phyloP scores from a whole-genome alignment of 139 green algal species.

The Chlamydomonas schloesseri region DNA sequence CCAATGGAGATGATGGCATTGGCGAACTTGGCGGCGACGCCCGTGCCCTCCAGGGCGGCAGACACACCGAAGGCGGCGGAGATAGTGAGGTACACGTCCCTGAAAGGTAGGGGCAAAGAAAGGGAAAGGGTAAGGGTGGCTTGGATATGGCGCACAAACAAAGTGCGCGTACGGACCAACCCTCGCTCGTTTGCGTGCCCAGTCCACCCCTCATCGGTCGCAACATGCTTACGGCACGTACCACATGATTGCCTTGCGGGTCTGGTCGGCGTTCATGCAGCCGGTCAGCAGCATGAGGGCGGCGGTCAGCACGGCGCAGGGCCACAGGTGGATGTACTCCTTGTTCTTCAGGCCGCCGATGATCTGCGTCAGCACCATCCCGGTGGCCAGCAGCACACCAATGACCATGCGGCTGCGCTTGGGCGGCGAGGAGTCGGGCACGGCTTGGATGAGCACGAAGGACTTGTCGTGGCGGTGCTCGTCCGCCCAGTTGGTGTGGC shows the following conservation, averaged over 20 bases:
- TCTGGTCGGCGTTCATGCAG: slow-evolving; percentile 47
- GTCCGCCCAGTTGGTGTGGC: background rate
- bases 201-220: too few species aligned
- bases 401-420: slow-evolving; percentile 55
- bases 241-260: slow-evolving; percentile 63
- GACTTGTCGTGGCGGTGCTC: background rate
- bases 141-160: background rate
- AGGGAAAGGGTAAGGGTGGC: background rate
- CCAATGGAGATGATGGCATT: slow-evolving; percentile 30
- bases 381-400: slow-evolving; percentile 47
- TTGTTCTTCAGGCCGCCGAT: background rate
- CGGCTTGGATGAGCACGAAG: background rate
- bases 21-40: background rate
- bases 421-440: slow-evolving; percentile 21
- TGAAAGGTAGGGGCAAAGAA: background rate
- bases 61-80: slow-evolving; percentile 72
- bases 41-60: slow-evolving; percentile 43
- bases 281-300: slow-evolving; percentile 23
- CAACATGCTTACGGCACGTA: too few species aligned
- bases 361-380: slow-evolving; percentile 63
- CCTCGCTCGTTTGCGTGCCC: too few species aligned
- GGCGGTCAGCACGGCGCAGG: slow-evolving; percentile 55
- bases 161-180: too few species aligned
- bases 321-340: slow-evolving; percentile 45
- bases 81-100: slow-evolving; percentile 71